These are phyloP conservation scores for Cadophora malorum DNA, from an alignment of 2,329 filamentous ascomycete species.

Conservation along the genomic window DNA sequence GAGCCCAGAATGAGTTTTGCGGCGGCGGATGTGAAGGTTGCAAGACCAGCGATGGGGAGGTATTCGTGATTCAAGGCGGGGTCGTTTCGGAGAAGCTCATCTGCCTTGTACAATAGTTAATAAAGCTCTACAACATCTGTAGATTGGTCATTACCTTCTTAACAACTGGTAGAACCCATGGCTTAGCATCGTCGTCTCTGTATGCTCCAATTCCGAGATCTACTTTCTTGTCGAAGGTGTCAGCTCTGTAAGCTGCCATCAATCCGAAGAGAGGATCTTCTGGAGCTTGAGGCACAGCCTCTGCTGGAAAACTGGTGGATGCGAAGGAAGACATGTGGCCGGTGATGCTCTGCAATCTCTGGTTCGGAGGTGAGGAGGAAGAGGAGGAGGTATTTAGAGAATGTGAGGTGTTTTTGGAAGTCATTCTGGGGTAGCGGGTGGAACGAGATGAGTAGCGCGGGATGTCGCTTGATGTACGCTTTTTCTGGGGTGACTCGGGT, in stretches of 20 bases:
- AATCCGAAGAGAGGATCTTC: conserved; percentile 95
- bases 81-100: conserved; percentile 86
- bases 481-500: conserved; percentile 7
- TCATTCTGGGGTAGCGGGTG: conserved; percentile 21
- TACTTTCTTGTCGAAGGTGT: conserved; percentile 80
- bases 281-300: conserved; percentile 84
- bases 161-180: conserved; percentile 95
- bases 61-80: conserved; percentile 97
- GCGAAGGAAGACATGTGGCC: conserved; percentile 67
- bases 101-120: conserved; percentile 66
- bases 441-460: not conserved
- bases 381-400: conserved; percentile 23
- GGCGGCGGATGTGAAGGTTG: conserved; percentile 85
- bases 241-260: conserved; percentile 85
- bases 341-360: conserved; percentile 66
- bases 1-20: conserved; percentile 86
- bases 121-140: conserved; percentile 4
- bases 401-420: conserved; percentile 25
- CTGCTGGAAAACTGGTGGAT: conserved; percentile 74
- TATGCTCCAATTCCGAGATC: conserved; percentile 94
- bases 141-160: conserved; percentile 74
- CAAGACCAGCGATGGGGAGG: conserved; percentile 89
- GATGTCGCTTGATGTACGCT: not conserved
- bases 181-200: conserved; percentile 92
- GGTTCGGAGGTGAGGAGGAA: conserved; percentile 50